Conservation (phyloP, 257 asterid genomes). For the Primulina eburnea region DNA sequence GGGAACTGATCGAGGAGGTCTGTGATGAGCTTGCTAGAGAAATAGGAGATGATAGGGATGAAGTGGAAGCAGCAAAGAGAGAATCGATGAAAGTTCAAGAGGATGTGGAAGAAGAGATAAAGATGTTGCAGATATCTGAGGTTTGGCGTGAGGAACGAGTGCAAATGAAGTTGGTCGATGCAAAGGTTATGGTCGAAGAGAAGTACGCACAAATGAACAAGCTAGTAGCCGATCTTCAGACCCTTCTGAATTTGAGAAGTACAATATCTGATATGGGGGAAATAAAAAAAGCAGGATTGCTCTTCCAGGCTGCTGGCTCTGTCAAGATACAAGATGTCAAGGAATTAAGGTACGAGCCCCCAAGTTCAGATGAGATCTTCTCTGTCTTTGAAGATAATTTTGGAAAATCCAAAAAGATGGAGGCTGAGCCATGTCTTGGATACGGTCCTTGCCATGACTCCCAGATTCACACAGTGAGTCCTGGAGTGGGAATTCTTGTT, state of each 20-base stretch:
- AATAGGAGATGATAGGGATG: slow-evolving; percentile 62
- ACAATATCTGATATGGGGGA: slow-evolving; percentile 36
- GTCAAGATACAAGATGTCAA: slow-evolving; percentile 48
- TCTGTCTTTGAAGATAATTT: slow-evolving; percentile 50
- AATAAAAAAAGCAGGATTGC: slow-evolving; percentile 46
- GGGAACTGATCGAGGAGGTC: slow-evolving; percentile 67
- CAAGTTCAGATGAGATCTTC: slow-evolving; percentile 53
- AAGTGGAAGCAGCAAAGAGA: slow-evolving; percentile 53
- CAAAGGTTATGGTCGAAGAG: slow-evolving; percentile 68
- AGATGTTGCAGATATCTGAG: slow-evolving; percentile 76
- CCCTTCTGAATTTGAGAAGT: slow-evolving; percentile 35
- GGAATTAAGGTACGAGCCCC: slow-evolving; percentile 59
- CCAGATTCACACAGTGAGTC: slow-evolving; percentile 37
- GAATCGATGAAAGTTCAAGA: slow-evolving; percentile 49
- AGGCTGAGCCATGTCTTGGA: slow-evolving; percentile 34
- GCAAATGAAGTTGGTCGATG: slow-evolving; percentile 69
- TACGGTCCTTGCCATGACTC: slow-evolving; percentile 43
- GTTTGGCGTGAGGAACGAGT: slow-evolving; percentile 82
- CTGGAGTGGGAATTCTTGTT: slow-evolving; percentile 29
- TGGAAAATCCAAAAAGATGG: slow-evolving; percentile 38
- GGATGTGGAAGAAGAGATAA: slow-evolving; percentile 74
- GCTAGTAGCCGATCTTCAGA: slow-evolving; percentile 46
- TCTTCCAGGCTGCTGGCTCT: slow-evolving; percentile 42
- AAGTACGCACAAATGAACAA: slow-evolving; percentile 51
- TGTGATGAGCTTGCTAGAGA: slow-evolving; percentile 75